Evolutionary conservation across 2,329 filamentous ascomycete species (phyloP), one percentile per base, ranked within the genome.

Genomic region (Hawksworthiomyces lignivorus): DNA sequence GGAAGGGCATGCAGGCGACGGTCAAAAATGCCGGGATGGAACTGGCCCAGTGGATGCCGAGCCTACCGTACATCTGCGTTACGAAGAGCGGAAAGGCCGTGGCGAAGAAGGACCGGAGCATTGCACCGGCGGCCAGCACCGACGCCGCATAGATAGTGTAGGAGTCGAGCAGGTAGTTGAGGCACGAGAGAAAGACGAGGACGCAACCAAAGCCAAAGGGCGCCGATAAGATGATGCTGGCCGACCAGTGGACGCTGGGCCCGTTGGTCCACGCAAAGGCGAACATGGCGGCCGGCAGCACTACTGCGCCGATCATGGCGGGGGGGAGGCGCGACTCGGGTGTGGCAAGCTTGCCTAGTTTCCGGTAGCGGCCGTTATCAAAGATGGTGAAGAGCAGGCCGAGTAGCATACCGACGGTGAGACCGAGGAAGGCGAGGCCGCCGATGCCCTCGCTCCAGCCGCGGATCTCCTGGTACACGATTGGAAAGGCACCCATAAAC

Each of bases 31-130:
- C 85, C 0, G 84, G 84, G 11, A 89, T 65, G 0, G 75, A 77
- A 21, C 72, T 77, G 0, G 82, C 85, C 84, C 84, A 89, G 62
- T 87, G 82, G 44, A 82, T 80, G 33, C 84, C 82, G 3, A 82
- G 67, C 39, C 68, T 62, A 4, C 64, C 32, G 54, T 74, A 77
- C 70, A 77, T 75, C 40, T 57, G 33, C 0, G 65, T 68, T 1
- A 82, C 84, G 60, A 87, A 87, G 1, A 87, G 68, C 0, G 82
- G 83, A 63, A 87, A 87, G 0, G 72, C 77, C 1, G 80, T 75
- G 44, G 81, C 83, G 47, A 87, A 84, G 7, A 84, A 60, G 0
- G 80, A 84, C 46, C 84, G 77, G 8, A 88, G 63, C 21, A 88
- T 75, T 2, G 77, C 70, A 59, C 80, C 86, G 31, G 82, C 82